Base-by-base conservation (phyloP, 1,139 yeast genomes). In the Sugiyamaella pinicola region DNA sequence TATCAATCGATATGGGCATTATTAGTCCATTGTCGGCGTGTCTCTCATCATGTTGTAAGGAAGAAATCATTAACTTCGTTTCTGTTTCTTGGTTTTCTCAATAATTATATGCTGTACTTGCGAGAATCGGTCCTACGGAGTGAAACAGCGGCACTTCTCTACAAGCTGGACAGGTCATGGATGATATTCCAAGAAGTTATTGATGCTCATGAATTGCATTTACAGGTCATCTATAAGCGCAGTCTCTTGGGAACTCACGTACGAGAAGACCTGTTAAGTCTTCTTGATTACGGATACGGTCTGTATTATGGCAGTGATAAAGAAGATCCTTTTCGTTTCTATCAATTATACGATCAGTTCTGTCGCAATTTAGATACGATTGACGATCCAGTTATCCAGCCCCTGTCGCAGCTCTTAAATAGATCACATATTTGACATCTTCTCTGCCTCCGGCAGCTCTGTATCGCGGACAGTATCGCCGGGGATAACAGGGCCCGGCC, bases 1-100 rank as follows among this genome's bases (percentile, higher is more conserved):
- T 47, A 47, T 22, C 55, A 43, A 22, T 35, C 48, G n/a, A 28
- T 52, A 15, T 52, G 55, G 55, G 22, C 26, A 9, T 24, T 52
- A 13, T 44, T 46, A 18, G 13, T 52, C 10, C 49, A 47, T 31
- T 52, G 55, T 21, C 31, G 46, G 4, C 34, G 52, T 9, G 18
- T 46, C 13, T 29, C 37, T 13, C 29, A 33, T 28, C 40, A 18
- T 22, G 28, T 47, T 9, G 41, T 21, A 12, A 12, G 38, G 19
- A 17, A 6, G 15, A 9, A 17, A 13, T 29, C 29, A 2, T 12
- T 40, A 9, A 17, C n/a, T 5, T 26, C 37, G n/a, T 41, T 37
- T 21, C 21, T 37, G 29, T 45, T 46, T 38, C 45, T 37, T 15
- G 38, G 24, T 34, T 50, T 50, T 24, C 53, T 50, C 39, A 41